These are phyloP conservation scores for Atractiella rhizophila DNA, from an alignment of 768 basidiomycete species.

Conservation along the genomic window DNA sequence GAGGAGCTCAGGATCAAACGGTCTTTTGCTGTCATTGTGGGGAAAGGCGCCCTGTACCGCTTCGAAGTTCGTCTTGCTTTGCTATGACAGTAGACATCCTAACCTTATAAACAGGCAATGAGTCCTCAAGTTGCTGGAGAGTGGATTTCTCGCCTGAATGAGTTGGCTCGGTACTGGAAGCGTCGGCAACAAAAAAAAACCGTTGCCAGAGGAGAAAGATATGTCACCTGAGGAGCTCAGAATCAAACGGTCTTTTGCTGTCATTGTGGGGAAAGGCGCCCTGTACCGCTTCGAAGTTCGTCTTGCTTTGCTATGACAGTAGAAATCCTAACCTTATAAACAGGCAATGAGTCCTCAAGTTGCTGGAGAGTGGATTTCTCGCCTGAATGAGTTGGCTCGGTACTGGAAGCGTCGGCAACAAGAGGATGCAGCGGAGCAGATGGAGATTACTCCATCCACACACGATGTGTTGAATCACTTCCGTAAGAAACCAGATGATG, in stretches of 20 bases:
- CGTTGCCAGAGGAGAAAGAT: no score
- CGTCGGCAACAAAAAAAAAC: conserved; percentile 39
- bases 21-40: conserved; percentile 51
- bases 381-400: conserved; percentile 38
- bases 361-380: conserved; percentile 63
- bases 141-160: conserved; percentile 56
- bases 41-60: conserved; percentile 39
- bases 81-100: not conserved
- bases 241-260: conserved; percentile 49
- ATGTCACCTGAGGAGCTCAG: conserved; percentile 26
- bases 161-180: conserved; percentile 53
- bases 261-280: conserved; percentile 41
- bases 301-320: not conserved
- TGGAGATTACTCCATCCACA: conserved; percentile 43
- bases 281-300: conserved; percentile 56
- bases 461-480: no score
- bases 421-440: conserved; percentile 50
- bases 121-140: conserved; percentile 43
- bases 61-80: conserved; percentile 39
- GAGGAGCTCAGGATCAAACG: conserved; percentile 32
- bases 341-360: conserved; percentile 36
- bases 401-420: conserved; percentile 64
- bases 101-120: conserved; percentile 26
- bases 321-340: not conserved
- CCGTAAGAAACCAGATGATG: no score